Percentiles rank a stretch among this genome's conserved stretches.
phyloP scores from a whole-genome alignment of 1,139 yeast genomes.

The Arxiozyma bovina region DNA sequence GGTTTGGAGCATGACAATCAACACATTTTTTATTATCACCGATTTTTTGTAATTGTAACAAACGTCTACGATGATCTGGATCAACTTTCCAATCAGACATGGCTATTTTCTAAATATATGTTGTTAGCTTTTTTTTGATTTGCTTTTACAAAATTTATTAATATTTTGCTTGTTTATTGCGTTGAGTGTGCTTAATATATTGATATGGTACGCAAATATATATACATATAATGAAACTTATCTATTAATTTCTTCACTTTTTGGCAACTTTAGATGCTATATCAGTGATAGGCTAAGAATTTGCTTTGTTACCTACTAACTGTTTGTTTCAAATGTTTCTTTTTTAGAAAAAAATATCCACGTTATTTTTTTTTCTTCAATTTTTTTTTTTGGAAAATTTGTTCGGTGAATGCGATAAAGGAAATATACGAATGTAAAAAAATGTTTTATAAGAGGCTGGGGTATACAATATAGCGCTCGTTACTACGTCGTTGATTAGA shows the following conservation, averaged over 20 bases:
- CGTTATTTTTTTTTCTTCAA: background rate
- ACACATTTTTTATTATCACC: slow-evolving; percentile 85
- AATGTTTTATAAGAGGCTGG: too few species aligned
- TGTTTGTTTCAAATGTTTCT: background rate
- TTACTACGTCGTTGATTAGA: too few species aligned
- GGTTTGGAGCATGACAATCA: slow-evolving; percentile 92
- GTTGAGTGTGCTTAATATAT: background rate
- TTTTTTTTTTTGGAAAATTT: background rate
- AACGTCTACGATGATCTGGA: slow-evolving; percentile 80
- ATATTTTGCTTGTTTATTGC: background rate
- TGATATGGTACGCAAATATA: background rate
- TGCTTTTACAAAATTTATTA: background rate
- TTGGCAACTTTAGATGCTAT: background rate
- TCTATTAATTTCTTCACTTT: background rate
- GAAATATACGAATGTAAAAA: too few species aligned
- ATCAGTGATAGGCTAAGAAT: background rate
- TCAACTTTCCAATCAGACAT: slow-evolving; percentile 69
- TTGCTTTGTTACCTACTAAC: too few species aligned
- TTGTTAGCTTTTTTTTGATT: background rate
- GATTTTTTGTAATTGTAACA: slow-evolving; percentile 66
- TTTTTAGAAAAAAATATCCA: too few species aligned
- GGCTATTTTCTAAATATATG: background rate
- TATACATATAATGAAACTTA: background rate
- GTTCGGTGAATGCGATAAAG: too few species aligned
- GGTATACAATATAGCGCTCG: background rate